phyloP scores from a whole-genome alignment of 805 yeast genomes.

The Candida qinlingensis region DNA sequence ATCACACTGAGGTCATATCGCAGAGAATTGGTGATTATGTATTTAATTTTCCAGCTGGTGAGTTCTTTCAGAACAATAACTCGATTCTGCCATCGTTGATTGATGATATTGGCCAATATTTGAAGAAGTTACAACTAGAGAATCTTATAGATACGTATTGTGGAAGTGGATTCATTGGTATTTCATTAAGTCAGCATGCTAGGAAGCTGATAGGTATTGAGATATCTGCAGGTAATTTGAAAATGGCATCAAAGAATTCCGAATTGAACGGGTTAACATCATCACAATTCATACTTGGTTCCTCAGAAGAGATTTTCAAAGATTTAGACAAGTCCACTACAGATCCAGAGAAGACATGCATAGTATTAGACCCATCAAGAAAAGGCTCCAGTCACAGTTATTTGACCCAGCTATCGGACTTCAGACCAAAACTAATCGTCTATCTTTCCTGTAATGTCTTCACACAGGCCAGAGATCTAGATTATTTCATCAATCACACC shows the following conservation, averaged over 20 bases:
- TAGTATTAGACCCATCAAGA: conserved; percentile 93
- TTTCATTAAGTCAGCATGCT: conserved; percentile 70
- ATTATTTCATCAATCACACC: conserved; percentile 66
- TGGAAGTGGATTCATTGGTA: conserved; percentile 90
- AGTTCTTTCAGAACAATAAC: conserved; percentile 92
- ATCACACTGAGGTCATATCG: conserved; percentile 67
- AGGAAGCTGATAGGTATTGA: conserved; percentile 86
- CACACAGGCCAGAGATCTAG: conserved; percentile 93
- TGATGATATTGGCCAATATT: conserved; percentile 57
- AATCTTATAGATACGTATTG: conserved; percentile 93
- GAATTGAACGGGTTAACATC: conserved; percentile 62
- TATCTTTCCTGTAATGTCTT: conserved; percentile 95
- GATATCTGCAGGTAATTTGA: conserved; percentile 82
- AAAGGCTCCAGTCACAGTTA: conserved; percentile 90
- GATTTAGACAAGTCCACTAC: conserved; percentile 34
- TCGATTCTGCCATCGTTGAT: conserved; percentile 85
- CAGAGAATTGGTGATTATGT: conserved; percentile 65
- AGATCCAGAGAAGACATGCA: conserved; percentile 69
- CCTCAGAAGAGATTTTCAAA: conserved; percentile 83
- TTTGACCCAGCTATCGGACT: conserved; percentile 75
- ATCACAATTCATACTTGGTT: conserved; percentile 79
- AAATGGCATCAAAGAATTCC: conserved; percentile 80
- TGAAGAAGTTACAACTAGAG: conserved; percentile 46
- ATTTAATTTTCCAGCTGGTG: conserved; percentile 91
- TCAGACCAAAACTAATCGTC: conserved; percentile 75